Evolutionary conservation across 345 rosid genomes (phyloP).

Genomic region (Trapa bicornis): DNA sequence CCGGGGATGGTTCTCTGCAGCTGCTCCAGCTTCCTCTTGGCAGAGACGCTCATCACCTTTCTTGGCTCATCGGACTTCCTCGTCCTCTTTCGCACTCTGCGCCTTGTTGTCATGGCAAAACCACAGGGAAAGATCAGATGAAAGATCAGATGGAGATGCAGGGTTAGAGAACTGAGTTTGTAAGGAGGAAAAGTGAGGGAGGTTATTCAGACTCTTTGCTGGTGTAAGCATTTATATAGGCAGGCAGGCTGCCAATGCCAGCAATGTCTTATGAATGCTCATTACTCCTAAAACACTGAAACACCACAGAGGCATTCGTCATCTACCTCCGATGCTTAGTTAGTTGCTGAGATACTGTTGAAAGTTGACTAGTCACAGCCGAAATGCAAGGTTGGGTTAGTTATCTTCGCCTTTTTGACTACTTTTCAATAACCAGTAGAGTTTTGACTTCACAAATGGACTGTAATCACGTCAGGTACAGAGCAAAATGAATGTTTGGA

Average conservation of each 20-base stretch:
- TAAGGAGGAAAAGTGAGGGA: background rate
- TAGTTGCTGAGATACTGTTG: too few species aligned
- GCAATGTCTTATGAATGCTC: background rate
- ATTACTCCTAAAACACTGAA: background rate
- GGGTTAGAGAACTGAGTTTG: background rate
- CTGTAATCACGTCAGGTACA: too few species aligned
- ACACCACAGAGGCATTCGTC: too few species aligned
- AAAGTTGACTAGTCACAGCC: too few species aligned
- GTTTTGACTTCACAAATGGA: background rate
- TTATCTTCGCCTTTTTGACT: too few species aligned
- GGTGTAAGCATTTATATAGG: background rate
- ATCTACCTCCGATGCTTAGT: too few species aligned
- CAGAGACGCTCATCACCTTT: background rate
- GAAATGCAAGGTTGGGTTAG: too few species aligned
- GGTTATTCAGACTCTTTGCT: background rate
- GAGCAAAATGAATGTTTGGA: too few species aligned
- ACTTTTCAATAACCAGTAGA: background rate
- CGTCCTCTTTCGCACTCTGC: slow-evolving; percentile 4
- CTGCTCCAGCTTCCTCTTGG: slow-evolving; percentile 7
- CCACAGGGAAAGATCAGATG: background rate
- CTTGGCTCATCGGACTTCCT: background rate
- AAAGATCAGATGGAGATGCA: background rate
- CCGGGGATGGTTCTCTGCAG: slow-evolving; percentile 7
- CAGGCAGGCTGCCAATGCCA: background rate
- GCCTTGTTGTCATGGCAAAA: background rate